phyloP scores from a whole-genome alignment of 495 filamentous ascomycete genomes.

The Lasiosphaeriaceae sp. region DNA sequence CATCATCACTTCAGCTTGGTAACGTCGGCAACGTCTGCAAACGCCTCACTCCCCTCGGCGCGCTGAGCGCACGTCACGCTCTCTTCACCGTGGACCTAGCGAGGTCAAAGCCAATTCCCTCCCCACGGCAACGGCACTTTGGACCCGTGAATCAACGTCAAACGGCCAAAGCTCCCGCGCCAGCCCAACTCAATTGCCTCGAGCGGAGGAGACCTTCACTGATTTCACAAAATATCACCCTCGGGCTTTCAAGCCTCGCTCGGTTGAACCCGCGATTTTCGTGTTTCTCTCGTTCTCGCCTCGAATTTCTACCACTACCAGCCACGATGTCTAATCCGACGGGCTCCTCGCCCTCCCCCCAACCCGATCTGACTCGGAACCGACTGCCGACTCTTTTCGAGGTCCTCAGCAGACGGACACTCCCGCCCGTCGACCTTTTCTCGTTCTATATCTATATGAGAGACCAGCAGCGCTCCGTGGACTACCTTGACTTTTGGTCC shows the following conservation, averaged over 20 bases:
- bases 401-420: conserved; percentile 84
- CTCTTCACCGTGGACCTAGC: background rate
- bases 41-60: background rate
- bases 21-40: background rate
- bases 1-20: background rate
- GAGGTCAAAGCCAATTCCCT: background rate
- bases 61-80: conserved; percentile 2
- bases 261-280: background rate
- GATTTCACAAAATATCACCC: background rate
- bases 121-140: background rate
- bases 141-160: background rate
- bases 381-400: conserved; percentile 92
- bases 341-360: conserved; percentile 32
- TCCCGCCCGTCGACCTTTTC: conserved; percentile 92
- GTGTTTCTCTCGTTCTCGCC: background rate
- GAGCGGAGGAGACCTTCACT: background rate
- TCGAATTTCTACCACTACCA: background rate
- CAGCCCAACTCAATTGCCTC: background rate
- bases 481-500: conserved; percentile 98
- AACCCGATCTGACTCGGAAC: conserved; percentile 60
- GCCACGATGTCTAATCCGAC: conserved; percentile 36
- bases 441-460: conserved; percentile 99
- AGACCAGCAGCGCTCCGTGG: conserved; percentile 94
- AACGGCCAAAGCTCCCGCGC: conserved; percentile 1
- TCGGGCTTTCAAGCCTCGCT: background rate